Evolutionary conservation across 352 stramenopile species (phyloP).

Genomic region (Globisporangium perplexum): DNA sequence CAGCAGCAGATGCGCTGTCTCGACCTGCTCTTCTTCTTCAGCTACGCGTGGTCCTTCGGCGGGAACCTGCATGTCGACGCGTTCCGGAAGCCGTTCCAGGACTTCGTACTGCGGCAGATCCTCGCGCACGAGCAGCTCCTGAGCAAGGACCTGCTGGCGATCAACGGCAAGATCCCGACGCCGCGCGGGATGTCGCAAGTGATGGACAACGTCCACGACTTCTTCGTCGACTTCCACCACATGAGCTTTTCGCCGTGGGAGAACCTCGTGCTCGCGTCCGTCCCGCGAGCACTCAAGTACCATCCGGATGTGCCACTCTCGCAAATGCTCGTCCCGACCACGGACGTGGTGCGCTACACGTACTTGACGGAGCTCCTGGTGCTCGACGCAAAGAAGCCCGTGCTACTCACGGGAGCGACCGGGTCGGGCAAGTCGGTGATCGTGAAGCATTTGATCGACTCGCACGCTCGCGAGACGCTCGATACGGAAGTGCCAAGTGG

Average conservation of each 20-base stretch:
- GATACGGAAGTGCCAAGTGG: neutral
- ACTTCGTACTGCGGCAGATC: constrained; percentile 40
- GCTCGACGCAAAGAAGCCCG: constrained; percentile 53
- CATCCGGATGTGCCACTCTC: constrained; percentile 24
- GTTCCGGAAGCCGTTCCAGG: constrained; percentile 36
- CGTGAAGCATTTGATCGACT: constrained; percentile 61
- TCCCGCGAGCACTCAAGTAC: constrained; percentile 17
- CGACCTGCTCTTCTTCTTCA: constrained; percentile 66
- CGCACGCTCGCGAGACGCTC: constrained; percentile 9
- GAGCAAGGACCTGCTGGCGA: constrained; percentile 36
- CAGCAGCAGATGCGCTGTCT: constrained; percentile 45
- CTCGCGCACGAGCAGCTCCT: constrained; percentile 41
- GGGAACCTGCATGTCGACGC: constrained; percentile 46
- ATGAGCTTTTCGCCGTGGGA: constrained; percentile 63
- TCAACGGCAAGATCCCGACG: constrained; percentile 50
- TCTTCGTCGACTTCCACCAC: constrained; percentile 59
- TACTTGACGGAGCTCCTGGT: constrained; percentile 48
- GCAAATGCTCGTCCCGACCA: constrained; percentile 59
- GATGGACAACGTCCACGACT: constrained; percentile 57
- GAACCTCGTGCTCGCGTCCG: constrained; percentile 10
- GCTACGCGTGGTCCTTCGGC: constrained; percentile 68
- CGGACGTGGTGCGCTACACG: constrained; percentile 60
- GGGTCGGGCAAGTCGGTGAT: constrained; percentile 88
- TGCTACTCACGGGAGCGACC: constrained; percentile 87
- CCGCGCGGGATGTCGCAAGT: constrained; percentile 32